Conservation (phyloP, 805 yeast species). For the Clavispora santaluciae region DNA sequence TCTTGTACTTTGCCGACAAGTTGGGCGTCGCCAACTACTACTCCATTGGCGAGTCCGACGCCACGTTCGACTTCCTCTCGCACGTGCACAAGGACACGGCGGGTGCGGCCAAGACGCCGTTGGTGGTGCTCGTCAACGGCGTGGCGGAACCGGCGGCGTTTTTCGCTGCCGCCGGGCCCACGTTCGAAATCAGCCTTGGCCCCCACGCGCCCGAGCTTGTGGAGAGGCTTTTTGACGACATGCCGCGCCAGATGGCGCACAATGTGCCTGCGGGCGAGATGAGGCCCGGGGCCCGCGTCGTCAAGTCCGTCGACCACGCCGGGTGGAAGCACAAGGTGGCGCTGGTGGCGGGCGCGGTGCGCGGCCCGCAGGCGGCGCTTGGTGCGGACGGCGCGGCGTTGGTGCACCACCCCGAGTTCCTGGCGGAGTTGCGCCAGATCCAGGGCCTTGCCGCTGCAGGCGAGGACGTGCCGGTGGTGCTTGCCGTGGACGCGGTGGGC, state of each 20-base stretch:
- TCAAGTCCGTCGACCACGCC: background rate
- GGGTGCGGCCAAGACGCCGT: slow-evolving; percentile 18
- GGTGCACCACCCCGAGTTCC: background rate
- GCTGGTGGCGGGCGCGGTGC: background rate
- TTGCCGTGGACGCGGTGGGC: background rate
- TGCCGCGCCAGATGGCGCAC: slow-evolving; percentile 17
- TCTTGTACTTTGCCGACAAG: slow-evolving; percentile 42
- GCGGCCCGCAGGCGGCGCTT: slow-evolving; percentile 1
- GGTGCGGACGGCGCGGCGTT: background rate
- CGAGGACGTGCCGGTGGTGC: background rate
- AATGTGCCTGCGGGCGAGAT: background rate
- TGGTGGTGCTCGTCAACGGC: slow-evolving; percentile 40
- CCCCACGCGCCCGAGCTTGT: slow-evolving; percentile 7
- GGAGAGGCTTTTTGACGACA: slow-evolving; percentile 12
- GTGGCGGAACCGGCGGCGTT: slow-evolving; percentile 31
- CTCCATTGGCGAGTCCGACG: slow-evolving; percentile 23
- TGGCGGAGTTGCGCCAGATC: background rate
- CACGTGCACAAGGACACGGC: slow-evolving; percentile 9
- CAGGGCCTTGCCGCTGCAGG: background rate
- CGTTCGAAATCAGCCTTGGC: slow-evolving; percentile 1
- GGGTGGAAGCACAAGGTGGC: background rate
- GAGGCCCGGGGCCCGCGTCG: background rate
- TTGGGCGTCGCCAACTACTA: slow-evolving; percentile 37
- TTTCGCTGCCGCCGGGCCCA: slow-evolving; percentile 8
- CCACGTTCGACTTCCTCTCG: slow-evolving; percentile 25